These are phyloP conservation scores for Galerina marginata DNA, from an alignment of 768 basidiomycete genomes.

Conservation along the genomic window DNA sequence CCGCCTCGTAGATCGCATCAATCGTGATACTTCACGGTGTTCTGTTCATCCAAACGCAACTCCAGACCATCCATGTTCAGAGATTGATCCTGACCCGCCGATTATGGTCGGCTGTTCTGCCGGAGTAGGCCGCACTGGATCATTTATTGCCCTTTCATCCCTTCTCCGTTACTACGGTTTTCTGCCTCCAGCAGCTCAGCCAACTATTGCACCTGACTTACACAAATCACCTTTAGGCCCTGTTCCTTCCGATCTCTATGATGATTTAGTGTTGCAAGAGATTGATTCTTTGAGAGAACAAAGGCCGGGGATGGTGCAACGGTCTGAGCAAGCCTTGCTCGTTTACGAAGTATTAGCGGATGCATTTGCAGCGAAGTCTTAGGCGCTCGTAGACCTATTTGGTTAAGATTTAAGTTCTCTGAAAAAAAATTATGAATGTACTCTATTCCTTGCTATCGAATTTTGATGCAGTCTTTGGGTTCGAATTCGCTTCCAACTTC, in stretches of 20 bases:
- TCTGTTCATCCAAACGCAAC: constrained; percentile 25
- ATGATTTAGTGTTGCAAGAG: constrained; percentile 71
- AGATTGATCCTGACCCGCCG: constrained; percentile 68
- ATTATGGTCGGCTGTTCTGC: constrained; percentile 87
- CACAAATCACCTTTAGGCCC: constrained; percentile 63
- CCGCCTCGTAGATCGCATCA: constrained; percentile 65
- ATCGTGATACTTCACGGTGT: constrained; percentile 49
- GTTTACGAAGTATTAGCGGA: constrained; percentile 64
- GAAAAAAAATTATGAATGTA: not conserved
- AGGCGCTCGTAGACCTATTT: not conserved
- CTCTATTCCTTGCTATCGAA: not conserved
- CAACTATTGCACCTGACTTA: constrained; percentile 36
- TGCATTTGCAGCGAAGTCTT: constrained; percentile 19
- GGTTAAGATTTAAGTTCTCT: not conserved
- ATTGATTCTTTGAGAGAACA: constrained; percentile 83
- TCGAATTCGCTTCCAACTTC: not conserved
- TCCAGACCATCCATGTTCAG: constrained; percentile 6
- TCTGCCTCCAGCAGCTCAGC: constrained; percentile 40
- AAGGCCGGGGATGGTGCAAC: constrained; percentile 82
- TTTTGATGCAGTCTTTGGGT: not conserved
- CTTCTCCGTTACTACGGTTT: constrained; percentile 68
- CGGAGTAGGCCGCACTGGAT: constrained; percentile 85
- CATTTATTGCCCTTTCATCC: constrained; percentile 83
- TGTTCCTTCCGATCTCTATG: constrained; percentile 49
- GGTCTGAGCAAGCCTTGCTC: constrained; percentile 64